Percentiles rank a stretch among this genome's conserved stretches.
Conservation (phyloP, 2,329 filamentous ascomycete species). For the Curvularia verruculosa region DNA sequence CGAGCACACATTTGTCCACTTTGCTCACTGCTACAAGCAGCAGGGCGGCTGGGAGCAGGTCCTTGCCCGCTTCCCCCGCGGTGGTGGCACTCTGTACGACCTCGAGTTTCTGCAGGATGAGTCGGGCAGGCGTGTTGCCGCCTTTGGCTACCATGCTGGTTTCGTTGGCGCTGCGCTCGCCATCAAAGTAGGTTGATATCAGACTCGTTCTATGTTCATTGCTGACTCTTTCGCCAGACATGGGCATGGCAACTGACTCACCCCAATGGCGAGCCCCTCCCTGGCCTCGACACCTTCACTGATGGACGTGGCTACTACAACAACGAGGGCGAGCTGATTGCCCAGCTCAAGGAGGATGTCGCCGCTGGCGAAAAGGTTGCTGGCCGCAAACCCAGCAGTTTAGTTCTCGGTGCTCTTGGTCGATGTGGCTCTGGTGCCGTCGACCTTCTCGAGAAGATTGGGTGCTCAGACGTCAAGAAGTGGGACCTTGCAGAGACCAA, state of each 20-base stretch:
- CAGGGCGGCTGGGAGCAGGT: conserved; percentile 71
- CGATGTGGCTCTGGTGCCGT: conserved; percentile 86
- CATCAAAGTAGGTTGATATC: conserved; percentile 38
- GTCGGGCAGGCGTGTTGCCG: conserved; percentile 71
- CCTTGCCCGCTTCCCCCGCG: conserved; percentile 77
- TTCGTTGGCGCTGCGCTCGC: conserved; percentile 56
- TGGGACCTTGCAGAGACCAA: conserved; percentile 83
- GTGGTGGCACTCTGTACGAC: conserved; percentile 79
- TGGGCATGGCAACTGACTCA: conserved; percentile 84
- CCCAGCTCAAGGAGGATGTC: conserved; percentile 74
- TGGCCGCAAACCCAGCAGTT: conserved; percentile 71
- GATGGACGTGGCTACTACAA: conserved; percentile 64
- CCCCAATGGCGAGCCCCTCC: conserved; percentile 68
- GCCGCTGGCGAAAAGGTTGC: conserved; percentile 69
- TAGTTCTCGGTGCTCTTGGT: conserved; percentile 81
- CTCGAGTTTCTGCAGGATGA: conserved; percentile 84
- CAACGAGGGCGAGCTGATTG: conserved; percentile 75
- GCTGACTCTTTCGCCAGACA: conserved; percentile 58
- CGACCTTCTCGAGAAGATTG: conserved; percentile 76
- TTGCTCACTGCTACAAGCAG: conserved; percentile 53
- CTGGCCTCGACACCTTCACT: conserved; percentile 63
- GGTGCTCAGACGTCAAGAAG: conserved; percentile 71
- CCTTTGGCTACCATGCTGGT: conserved; percentile 65
- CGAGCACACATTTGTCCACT: conserved; percentile 50
- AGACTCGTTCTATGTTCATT: neutral